phyloP scores from a whole-genome alignment of 2,329 filamentous ascomycete species.

The Claviceps sorghi region DNA sequence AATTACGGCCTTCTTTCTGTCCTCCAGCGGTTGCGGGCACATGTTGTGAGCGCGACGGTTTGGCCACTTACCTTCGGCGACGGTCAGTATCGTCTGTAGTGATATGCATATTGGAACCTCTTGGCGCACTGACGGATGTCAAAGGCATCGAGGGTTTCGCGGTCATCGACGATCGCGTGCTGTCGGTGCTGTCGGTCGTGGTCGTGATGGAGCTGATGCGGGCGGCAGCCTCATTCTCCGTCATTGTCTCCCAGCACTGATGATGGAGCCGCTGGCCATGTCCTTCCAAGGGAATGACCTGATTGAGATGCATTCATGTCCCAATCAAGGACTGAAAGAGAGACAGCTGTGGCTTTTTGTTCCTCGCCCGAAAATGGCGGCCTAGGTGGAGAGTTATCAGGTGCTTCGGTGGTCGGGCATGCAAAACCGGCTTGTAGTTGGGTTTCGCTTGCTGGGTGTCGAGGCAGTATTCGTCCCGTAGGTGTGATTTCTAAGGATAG shows the following conservation, averaged over 20 bases:
- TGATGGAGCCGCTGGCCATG: constrained; percentile 19
- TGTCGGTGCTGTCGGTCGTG: constrained; percentile 42
- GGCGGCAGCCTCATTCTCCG: constrained; percentile 47
- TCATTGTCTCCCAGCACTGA: constrained; percentile 41
- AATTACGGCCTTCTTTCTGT: neutral
- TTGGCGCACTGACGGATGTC: constrained; percentile 13
- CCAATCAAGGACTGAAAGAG: constrained; percentile 11
- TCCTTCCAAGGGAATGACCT: constrained; percentile 10
- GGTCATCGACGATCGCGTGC: constrained; percentile 52
- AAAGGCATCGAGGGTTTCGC: constrained; percentile 32
- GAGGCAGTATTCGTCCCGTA: neutral
- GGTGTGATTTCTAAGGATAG: neutral
- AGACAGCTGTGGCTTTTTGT: neutral
- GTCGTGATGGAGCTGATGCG: constrained; percentile 37
- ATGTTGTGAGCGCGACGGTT: neutral
- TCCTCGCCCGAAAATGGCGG: neutral
- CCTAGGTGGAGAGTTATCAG: neutral
- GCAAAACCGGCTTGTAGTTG: neutral
- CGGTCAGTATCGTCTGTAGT: constrained; percentile 29
- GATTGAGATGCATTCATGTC: constrained; percentile 17
- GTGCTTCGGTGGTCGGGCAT: neutral
- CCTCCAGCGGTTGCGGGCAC: neutral
- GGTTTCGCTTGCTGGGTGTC: neutral
- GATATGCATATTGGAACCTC: constrained; percentile 15
- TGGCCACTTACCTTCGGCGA: constrained; percentile 21